A percentile compares a stretch with the other conserved stretches of the same genome.
Conservation (phyloP, 176 grass and related monocot genomes). For the Zea luxurians region DNA sequence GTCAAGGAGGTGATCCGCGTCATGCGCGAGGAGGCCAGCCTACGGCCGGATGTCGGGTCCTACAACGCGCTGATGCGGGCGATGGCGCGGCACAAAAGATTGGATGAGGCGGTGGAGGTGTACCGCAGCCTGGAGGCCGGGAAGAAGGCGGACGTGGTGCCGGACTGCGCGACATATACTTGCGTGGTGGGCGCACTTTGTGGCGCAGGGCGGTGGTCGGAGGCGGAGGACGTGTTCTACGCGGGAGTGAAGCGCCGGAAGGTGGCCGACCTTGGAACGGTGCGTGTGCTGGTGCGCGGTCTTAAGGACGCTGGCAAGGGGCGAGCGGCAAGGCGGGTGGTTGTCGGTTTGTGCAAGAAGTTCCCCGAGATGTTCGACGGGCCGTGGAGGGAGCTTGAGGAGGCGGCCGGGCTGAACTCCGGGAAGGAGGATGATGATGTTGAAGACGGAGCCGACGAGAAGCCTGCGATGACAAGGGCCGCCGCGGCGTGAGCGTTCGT, state of each 20-base stretch:
- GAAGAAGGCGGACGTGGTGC: background rate
- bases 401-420: background rate
- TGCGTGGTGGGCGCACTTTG: constrained; percentile 36
- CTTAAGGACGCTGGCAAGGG: constrained; percentile 45
- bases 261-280: constrained; percentile 40
- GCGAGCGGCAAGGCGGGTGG: constrained; percentile 46
- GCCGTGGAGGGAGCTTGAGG: constrained; percentile 48
- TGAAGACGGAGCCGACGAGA: constrained; percentile 3
- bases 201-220: constrained; percentile 34
- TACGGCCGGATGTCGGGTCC: constrained; percentile 32
- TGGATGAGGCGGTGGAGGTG: constrained; percentile 40
- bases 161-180: constrained; percentile 35
- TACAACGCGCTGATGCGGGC: constrained; percentile 44
- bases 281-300: constrained; percentile 35
- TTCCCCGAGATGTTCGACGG: constrained; percentile 46
- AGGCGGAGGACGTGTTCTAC: constrained; percentile 48
- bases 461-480: background rate
- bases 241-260: constrained; percentile 41
- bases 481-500: background rate
- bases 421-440: background rate
- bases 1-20: constrained; percentile 49
- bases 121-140: constrained; percentile 35
- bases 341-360: constrained; percentile 49
- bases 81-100: constrained; percentile 30
- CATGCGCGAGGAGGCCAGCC: constrained; percentile 41